Conservation (phyloP, 352 stramenopile genomes). For the Globisporangium carolinianum region DNA sequence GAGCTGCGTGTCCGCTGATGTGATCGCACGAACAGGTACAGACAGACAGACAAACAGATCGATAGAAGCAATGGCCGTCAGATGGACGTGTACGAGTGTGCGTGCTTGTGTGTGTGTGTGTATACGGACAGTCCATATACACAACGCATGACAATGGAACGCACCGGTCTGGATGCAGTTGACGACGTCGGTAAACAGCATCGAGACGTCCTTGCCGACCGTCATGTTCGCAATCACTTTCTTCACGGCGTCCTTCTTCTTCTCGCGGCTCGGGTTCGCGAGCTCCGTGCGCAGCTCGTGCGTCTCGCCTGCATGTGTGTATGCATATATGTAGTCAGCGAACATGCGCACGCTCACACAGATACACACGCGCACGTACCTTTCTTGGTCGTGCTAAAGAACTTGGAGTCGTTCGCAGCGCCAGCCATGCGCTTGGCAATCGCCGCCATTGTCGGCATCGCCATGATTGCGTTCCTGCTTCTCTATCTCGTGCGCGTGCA, state of each 20-base stretch:
- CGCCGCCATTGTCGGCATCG: slow-evolving; percentile 84
- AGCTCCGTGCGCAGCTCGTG: slow-evolving; percentile 98
- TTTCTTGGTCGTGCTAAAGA: slow-evolving; percentile 99
- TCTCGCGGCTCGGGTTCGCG: slow-evolving; percentile 93
- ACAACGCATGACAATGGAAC: neutral
- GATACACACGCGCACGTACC: slow-evolving; percentile 18
- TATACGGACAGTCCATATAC: too few species aligned
- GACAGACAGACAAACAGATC: slow-evolving; percentile 1
- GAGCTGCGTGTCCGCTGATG: slow-evolving; percentile 94
- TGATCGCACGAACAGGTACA: neutral
- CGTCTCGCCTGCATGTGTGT: slow-evolving; percentile 77
- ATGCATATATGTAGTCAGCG: neutral
- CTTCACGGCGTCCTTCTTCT: slow-evolving; percentile 99
- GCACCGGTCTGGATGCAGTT: slow-evolving; percentile 98
- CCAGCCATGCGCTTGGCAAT: slow-evolving; percentile 85
- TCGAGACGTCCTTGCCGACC: slow-evolving; percentile 98
- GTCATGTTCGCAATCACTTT: slow-evolving; percentile 99
- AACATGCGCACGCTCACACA: neutral
- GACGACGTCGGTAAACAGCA: slow-evolving; percentile 99
- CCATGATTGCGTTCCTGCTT: slow-evolving; percentile 26
- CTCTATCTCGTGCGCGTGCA: neutral
- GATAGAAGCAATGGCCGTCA: too few species aligned
- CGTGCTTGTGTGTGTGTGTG: too few species aligned
- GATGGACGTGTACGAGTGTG: too few species aligned
- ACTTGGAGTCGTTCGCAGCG: slow-evolving; percentile 95